phyloP scores from a whole-genome alignment of 495 filamentous ascomycete species.

The Trichoderma erinaceum region DNA sequence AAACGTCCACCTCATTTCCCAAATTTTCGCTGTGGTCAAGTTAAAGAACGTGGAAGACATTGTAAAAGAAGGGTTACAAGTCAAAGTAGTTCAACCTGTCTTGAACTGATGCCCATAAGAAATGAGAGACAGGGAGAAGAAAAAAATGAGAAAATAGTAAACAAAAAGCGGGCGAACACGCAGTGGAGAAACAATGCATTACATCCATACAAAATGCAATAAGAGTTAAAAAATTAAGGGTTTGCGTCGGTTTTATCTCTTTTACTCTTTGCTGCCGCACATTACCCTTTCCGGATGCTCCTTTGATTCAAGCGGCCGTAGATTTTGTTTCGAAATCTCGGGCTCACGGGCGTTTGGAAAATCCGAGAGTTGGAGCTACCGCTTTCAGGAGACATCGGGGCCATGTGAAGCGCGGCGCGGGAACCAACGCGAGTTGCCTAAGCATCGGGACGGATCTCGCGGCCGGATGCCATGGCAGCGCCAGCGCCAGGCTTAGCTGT shows the following conservation, averaged over 20 bases:
- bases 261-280: neutral
- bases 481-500: constrained; percentile 44
- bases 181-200: neutral
- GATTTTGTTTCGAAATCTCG: neutral
- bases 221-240: neutral
- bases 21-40: neutral
- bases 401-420: neutral
- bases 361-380: neutral
- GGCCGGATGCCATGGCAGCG: constrained; percentile 31
- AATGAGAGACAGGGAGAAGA: neutral
- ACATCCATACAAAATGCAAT: neutral
- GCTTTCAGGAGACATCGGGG: neutral
- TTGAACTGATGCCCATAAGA: neutral
- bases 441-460: constrained; percentile 20
- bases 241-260: neutral
- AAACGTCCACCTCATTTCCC: too few species aligned
- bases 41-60: neutral
- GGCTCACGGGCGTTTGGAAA: neutral
- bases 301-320: neutral
- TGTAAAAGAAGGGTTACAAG: neutral
- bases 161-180: neutral
- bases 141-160: neutral
- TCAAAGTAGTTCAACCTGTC: neutral
- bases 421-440: constrained; percentile 15
- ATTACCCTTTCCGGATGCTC: too few species aligned